phyloP scores from a whole-genome alignment of 1,139 yeast species.

The Trichomonascaceae sp. region DNA sequence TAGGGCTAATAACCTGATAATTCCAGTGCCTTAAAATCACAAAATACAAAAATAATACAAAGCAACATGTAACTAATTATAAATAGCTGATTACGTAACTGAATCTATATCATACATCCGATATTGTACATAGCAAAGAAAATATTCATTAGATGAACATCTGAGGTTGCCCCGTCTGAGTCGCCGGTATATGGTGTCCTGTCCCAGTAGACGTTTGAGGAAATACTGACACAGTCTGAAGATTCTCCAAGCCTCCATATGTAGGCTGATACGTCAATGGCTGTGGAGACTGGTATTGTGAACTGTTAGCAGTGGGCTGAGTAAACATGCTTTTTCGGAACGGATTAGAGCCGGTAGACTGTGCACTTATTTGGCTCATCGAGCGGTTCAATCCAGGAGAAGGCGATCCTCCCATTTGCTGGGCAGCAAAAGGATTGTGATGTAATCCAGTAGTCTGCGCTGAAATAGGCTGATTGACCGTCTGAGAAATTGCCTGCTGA shows the following conservation, averaged over 20 bases:
- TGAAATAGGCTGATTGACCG: conserved; percentile 1
- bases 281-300: conserved; percentile 10
- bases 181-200: not conserved
- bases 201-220: conserved; percentile 20
- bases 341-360: conserved; percentile 28
- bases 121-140: not conserved
- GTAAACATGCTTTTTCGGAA: conserved; percentile 22
- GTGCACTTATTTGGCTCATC: conserved; percentile 8
- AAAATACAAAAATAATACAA: not conserved
- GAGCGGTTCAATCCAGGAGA: conserved; percentile 14
- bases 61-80: not conserved
- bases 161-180: not conserved
- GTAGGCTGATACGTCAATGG: conserved; percentile 22
- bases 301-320: conserved; percentile 19
- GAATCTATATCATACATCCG: not conserved
- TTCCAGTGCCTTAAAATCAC: not conserved
- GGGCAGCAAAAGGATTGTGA: conserved; percentile 12
- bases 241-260: conserved; percentile 25
- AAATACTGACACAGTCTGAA: conserved; percentile 26
- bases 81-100: not conserved
- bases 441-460: conserved; percentile 6
- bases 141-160: not conserved
- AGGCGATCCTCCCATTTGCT: conserved; percentile 12
- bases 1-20: not conserved
- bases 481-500: conserved; percentile 11